These are phyloP conservation scores for Didymosphaeria variabile DNA, from an alignment of 2,329 filamentous ascomycete species.

Conservation along the genomic window DNA sequence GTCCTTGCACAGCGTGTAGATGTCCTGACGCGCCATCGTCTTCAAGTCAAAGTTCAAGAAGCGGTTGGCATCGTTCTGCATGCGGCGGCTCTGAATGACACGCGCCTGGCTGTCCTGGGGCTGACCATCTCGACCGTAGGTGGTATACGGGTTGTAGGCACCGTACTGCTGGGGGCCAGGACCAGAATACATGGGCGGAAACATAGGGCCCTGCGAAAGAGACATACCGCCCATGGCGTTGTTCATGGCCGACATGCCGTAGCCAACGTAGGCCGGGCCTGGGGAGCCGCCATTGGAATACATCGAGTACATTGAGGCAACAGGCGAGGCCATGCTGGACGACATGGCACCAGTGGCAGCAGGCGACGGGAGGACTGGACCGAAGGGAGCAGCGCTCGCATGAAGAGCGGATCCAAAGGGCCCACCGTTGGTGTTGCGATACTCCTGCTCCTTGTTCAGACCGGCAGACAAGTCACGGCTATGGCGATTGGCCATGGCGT, in stretches of 20 bases:
- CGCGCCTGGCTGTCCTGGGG: slow-evolving; percentile 79
- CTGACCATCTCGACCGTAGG: slow-evolving; percentile 56
- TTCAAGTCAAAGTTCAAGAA: slow-evolving; percentile 87
- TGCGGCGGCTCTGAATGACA: slow-evolving; percentile 77
- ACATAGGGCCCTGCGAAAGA: slow-evolving; percentile 18
- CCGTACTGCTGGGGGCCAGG: slow-evolving; percentile 9
- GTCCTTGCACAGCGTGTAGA: slow-evolving; percentile 94
- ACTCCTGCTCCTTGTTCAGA: slow-evolving; percentile 56
- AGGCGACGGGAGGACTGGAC: slow-evolving; percentile 62
- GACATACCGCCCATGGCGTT: slow-evolving; percentile 73
- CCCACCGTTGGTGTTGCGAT: slow-evolving; percentile 49
- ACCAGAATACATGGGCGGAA: slow-evolving; percentile 12
- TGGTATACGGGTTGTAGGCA: slow-evolving; percentile 42
- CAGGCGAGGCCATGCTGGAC: slow-evolving; percentile 40
- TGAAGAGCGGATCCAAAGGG: slow-evolving; percentile 76
- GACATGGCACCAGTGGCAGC: slow-evolving; percentile 29
- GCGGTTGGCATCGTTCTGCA: slow-evolving; percentile 75
- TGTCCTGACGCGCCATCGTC: slow-evolving; percentile 75
- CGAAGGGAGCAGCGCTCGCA: slow-evolving; percentile 80
- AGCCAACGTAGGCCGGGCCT: slow-evolving; percentile 58
- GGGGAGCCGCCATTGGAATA: slow-evolving; percentile 23
- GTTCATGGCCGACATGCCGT: slow-evolving; percentile 69
- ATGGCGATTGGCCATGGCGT: slow-evolving; percentile 72
- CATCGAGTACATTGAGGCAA: slow-evolving; percentile 45
- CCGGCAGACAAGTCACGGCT: slow-evolving; percentile 73